A percentile compares a stretch with the other conserved stretches of the same genome.
Evolutionary conservation across 306 rosid genomes (phyloP).

Genomic region (Rosa chinensis): DNA sequence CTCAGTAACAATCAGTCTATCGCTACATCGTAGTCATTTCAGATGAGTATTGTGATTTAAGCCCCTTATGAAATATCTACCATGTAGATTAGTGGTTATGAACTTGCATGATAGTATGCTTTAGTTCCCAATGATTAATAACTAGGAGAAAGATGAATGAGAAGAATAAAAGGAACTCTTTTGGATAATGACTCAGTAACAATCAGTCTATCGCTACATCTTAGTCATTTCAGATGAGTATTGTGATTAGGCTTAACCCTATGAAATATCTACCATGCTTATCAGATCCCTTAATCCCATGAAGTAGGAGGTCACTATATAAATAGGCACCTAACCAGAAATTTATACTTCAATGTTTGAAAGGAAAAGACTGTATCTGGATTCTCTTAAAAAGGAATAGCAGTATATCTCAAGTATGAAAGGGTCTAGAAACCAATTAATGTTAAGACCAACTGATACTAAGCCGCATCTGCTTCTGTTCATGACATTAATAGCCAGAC

Average conservation of each 20-base stretch:
- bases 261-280: background rate
- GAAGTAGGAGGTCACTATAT: background rate
- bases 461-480: conserved; percentile 2
- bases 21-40: too few species aligned
- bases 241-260: background rate
- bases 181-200: background rate
- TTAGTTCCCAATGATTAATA: background rate
- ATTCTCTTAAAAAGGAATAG: background rate
- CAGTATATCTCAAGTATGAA: background rate
- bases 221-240: background rate
- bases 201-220: too few species aligned
- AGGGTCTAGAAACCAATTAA: background rate
- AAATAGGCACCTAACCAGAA: background rate
- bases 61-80: background rate
- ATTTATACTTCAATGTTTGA: background rate
- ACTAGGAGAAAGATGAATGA: background rate
- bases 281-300: background rate
- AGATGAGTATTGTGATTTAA: background rate
- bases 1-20: background rate
- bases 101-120: background rate
- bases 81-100: conserved; percentile 17
- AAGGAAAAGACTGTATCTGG: background rate
- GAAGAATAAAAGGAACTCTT: background rate
- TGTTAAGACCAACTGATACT: background rate
- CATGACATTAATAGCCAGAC: background rate